phyloP scores from a whole-genome alignment of 2,329 filamentous ascomycete species.

The Chrysoporthe austroafricana region DNA sequence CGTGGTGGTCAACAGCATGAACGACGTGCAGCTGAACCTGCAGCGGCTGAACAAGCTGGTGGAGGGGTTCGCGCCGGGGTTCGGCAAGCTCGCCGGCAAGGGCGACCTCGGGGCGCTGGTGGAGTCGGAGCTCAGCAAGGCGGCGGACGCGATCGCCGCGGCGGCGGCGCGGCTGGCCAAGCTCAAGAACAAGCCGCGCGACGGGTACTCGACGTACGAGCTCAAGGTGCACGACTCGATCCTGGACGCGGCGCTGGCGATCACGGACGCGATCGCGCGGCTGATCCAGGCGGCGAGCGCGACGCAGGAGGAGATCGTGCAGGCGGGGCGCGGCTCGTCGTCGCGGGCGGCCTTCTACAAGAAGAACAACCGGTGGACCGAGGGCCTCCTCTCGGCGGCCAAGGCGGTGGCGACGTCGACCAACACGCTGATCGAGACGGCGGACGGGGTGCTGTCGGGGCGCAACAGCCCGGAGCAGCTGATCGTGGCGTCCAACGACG shows the following conservation, averaged over 20 bases:
- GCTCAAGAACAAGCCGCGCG: conserved; percentile 93
- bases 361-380: conserved; percentile 99
- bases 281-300: conserved; percentile 93
- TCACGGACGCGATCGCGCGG: conserved; percentile 90
- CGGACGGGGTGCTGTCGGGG: conserved; percentile 89
- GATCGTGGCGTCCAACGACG: conserved; percentile 96
- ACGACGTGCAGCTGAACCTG: conserved; percentile 91
- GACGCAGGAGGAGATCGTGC: conserved; percentile 95
- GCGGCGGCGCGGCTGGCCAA: conserved; percentile 88
- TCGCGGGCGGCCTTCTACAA: conserved; percentile 97
- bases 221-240: conserved; percentile 95
- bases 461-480: conserved; percentile 95
- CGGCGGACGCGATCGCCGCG: conserved; percentile 92
- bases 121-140: conserved; percentile 88
- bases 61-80: conserved; percentile 88
- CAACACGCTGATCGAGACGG: conserved; percentile 96
- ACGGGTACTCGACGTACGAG: conserved; percentile 94
- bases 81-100: conserved; percentile 75
- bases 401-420: conserved; percentile 95
- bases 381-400: conserved; percentile 93
- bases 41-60: conserved; percentile 93
- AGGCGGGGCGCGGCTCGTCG: conserved; percentile 84
- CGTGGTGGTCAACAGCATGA: conserved; percentile 95
- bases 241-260: conserved; percentile 86
- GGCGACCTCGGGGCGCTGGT: conserved; percentile 93